Evolutionary conservation across 164 flowering plant species (phyloP), one percentile per base, ranked within the genome.

Genomic region (Tetracentron sinense): DNA sequence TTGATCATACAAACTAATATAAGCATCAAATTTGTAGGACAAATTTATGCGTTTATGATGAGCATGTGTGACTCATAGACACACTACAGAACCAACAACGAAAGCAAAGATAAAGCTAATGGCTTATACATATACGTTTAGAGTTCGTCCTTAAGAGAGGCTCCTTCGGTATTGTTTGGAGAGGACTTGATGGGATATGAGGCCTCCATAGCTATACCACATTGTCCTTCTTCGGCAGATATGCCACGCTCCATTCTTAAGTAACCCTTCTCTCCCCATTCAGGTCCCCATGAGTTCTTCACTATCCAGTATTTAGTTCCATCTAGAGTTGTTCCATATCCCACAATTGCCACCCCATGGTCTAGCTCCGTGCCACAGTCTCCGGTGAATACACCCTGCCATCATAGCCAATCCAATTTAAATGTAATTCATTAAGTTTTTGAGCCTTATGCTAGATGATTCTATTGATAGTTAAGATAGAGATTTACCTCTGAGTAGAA

Each of bases 331-430:
- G 65, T 15, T 48, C 84, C 80, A 46, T 79, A 74, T 0, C 86
- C 86, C 29, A 80, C 82, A 12, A 67, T 54, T 14, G 72, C 79
- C 65, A 82, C 86, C 7, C 82, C 86, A 31, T 82, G 86, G 53
- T 82, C 67, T 25, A 82, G 50, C 54, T 80, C 79, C 21, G 81
- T 78, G 25, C 83, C 86, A 54, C 84, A 82, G 4, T 56, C 46
- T 42, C 81, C 82, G 4, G 61, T 65, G 42, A 74, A 78, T 11
- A 82, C 86, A 17, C 86, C 82, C 81, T 78, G 74, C 26, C 42
- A 27, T 35, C 38, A 48, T 5, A 30, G 7, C 56, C 10, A 2
- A 15, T 16, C 44, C 44, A 8, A n/a, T n/a, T n/a, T n/a, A n/a
- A n/a, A n/a, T n/a, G n/a, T n/a, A n/a, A n/a, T n/a, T n/a, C n/a